phyloP scores from a whole-genome alignment of 148 eudicot species.

The Rhododendron kiyosumense region DNA sequence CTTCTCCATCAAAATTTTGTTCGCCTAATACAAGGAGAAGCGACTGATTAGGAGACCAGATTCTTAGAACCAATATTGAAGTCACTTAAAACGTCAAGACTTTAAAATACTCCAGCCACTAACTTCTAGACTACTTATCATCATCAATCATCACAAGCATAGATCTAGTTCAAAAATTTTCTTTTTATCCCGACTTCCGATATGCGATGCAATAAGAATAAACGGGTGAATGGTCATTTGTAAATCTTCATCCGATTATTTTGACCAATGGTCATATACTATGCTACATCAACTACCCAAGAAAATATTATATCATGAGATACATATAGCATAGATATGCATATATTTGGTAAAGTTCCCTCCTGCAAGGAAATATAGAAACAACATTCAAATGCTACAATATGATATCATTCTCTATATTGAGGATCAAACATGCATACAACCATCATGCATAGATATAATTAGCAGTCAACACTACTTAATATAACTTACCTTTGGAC shows the following conservation, averaged over 20 bases:
- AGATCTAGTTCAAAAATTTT: background rate
- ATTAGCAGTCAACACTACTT: no score
- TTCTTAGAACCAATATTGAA: background rate
- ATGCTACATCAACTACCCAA: no score
- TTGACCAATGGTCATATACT: background rate
- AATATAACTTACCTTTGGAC: no score
- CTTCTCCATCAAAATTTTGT: constrained; percentile 77
- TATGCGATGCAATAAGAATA: background rate
- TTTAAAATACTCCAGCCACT: background rate
- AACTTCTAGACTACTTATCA: background rate
- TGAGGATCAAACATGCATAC: no score
- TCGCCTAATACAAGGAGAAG: constrained; percentile 51
- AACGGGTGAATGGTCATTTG: background rate
- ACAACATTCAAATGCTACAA: no score
- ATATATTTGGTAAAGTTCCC: no score
- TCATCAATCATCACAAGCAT: background rate
- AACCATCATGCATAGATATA: no score
- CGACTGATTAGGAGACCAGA: constrained; percentile 5
- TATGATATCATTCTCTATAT: no score
- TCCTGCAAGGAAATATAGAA: no score
- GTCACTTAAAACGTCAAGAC: background rate
- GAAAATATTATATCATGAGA: no score
- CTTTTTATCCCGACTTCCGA: background rate
- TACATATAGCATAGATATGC: no score
- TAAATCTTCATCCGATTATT: background rate